Evolutionary conservation across 2,329 filamentous ascomycete genomes (phyloP).

Genomic region (Colletotrichum horii): DNA sequence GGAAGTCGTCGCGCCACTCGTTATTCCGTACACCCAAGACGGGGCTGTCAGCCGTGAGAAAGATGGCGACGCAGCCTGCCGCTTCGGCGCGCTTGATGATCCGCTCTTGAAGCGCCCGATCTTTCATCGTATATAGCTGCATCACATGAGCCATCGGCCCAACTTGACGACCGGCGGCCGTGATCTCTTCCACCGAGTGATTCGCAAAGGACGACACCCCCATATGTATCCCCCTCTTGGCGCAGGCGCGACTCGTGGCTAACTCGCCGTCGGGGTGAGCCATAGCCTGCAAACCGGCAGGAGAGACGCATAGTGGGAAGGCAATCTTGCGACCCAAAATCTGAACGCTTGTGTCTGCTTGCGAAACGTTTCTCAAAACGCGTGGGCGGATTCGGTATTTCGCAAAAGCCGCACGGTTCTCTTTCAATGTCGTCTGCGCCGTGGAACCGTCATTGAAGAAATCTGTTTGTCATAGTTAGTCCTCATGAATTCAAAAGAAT

Average conservation of each 20-base stretch:
- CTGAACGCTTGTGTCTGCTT: background rate
- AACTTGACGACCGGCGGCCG: background rate
- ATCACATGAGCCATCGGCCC: background rate
- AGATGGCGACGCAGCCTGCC: conserved; percentile 29
- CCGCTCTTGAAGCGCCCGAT: conserved; percentile 2
- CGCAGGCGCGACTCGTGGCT: conserved; percentile 52
- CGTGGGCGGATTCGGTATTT: background rate
- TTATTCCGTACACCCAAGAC: conserved; percentile 57
- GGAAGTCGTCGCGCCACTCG: conserved; percentile 58
- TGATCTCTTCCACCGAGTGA: background rate
- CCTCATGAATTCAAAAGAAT: background rate
- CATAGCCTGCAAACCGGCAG: conserved; percentile 58
- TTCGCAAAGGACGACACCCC: conserved; percentile 47
- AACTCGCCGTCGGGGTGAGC: conserved; percentile 58
- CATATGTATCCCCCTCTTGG: conserved; percentile 46
- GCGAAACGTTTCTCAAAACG: background rate
- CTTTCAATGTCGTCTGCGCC: background rate
- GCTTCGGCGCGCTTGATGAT: conserved; percentile 29
- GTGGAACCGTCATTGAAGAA: background rate
- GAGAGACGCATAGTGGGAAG: conserved; percentile 58
- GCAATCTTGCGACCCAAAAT: conserved; percentile 33
- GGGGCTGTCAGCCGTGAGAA: conserved; percentile 29
- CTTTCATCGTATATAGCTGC: background rate
- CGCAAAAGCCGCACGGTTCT: background rate
- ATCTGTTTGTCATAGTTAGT: background rate